Evolutionary conservation across 495 filamentous ascomycete species (phyloP).

Genomic region (Penicillium maclennaniae): DNA sequence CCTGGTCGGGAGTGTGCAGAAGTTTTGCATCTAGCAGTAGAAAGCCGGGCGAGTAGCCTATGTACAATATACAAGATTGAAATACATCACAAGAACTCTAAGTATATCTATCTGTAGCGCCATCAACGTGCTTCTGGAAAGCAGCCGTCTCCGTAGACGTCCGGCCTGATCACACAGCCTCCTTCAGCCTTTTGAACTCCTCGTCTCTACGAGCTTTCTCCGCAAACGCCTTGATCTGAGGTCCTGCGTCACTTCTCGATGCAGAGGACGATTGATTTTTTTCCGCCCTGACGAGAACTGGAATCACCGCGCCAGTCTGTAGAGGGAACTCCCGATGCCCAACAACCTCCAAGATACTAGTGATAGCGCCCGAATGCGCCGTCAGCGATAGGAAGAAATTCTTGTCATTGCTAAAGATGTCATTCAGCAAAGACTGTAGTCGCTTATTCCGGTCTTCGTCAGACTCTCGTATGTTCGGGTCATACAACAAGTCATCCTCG

Average conservation of each 20-base stretch:
- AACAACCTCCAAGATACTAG: conserved; percentile 53
- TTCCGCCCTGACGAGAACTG: conserved; percentile 60
- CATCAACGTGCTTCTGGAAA: not conserved
- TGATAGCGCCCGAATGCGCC: conserved; percentile 70
- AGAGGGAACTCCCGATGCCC: conserved; percentile 64
- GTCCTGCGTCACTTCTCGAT: too few species aligned
- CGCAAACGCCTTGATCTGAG: too few species aligned
- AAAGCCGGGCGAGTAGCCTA: conserved; percentile 22
- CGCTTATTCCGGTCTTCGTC: conserved; percentile 53
- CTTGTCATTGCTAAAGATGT: conserved; percentile 59
- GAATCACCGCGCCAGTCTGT: conserved; percentile 67
- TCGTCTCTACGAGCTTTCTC: not conserved
- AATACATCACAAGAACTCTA: conserved; percentile 10
- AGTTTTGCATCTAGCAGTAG: conserved; percentile 24
- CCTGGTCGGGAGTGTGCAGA: conserved; percentile 11
- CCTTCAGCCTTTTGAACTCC: not conserved
- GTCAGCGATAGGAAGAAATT: conserved; percentile 64
- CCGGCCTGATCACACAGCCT: not conserved
- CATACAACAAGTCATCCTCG: conserved; percentile 60
- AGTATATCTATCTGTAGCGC: not conserved
- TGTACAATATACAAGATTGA: conserved; percentile 30
- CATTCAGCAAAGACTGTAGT: conserved; percentile 52
- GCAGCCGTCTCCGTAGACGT: not conserved
- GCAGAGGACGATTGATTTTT: not conserved
- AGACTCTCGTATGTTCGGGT: conserved; percentile 51